Evolutionary conservation across 1,139 yeast species (phyloP).

Genomic region (Scheffersomyces segobiensis): DNA sequence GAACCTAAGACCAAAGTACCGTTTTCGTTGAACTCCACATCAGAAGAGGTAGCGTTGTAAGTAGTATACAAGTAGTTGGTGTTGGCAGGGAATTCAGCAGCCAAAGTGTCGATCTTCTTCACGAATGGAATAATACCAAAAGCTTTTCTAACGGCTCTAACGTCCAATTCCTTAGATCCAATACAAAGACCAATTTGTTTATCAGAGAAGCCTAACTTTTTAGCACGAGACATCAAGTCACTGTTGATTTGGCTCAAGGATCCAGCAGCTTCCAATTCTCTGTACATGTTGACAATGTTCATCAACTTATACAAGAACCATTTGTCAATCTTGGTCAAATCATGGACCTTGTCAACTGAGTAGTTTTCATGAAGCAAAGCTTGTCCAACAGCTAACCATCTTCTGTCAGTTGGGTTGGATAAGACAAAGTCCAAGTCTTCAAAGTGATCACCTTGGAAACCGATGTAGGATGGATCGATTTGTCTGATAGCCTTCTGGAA

Average conservation of each 20-base stretch:
- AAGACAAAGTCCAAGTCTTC: constrained; percentile 79
- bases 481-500: constrained; percentile 98
- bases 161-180: constrained; percentile 68
- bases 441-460: constrained; percentile 88
- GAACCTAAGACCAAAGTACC: constrained; percentile 96
- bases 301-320: constrained; percentile 93
- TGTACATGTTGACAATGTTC: constrained; percentile 89
- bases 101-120: constrained; percentile 94
- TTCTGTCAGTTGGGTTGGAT: constrained; percentile 91
- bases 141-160: constrained; percentile 75
- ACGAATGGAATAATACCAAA: constrained; percentile 89
- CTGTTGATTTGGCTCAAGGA: constrained; percentile 55
- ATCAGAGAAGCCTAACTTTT: constrained; percentile 94
- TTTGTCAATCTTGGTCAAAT: constrained; percentile 86
- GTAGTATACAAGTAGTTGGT: constrained; percentile 96
- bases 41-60: constrained; percentile 86
- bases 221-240: constrained; percentile 75
- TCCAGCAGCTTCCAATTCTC: constrained; percentile 68
- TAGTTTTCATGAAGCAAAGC: constrained; percentile 89
- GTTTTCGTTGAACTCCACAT: constrained; percentile 80
- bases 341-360: constrained; percentile 88
- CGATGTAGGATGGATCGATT: constrained; percentile 87
- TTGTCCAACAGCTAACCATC: constrained; percentile 98
- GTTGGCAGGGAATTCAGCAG: constrained; percentile 98
- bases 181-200: constrained; percentile 84